Evolutionary conservation across 495 filamentous ascomycete genomes (phyloP).

Genomic region (Neurospora hispaniola): DNA sequence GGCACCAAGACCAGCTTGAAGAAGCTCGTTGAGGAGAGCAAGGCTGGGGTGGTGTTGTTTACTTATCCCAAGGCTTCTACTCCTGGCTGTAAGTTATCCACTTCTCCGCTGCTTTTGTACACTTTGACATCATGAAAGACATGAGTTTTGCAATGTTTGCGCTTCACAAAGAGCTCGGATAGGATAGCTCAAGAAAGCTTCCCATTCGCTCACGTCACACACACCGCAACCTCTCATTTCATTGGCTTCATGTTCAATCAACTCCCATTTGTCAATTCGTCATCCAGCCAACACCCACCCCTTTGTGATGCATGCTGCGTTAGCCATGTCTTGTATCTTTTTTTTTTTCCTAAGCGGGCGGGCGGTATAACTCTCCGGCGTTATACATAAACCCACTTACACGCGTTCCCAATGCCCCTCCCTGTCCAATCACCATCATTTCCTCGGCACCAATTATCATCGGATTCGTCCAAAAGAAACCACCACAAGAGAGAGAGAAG

Average conservation of each 20-base stretch:
- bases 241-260: background rate
- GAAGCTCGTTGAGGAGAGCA: constrained; percentile 68
- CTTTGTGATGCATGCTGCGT: background rate
- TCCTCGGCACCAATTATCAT: background rate
- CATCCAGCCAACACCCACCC: background rate
- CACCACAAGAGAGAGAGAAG: no score
- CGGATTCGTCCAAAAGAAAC: no score
- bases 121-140: background rate
- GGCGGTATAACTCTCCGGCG: background rate
- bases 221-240: background rate
- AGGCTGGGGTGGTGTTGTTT: constrained; percentile 80
- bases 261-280: constrained; percentile 1
- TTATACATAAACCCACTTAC: background rate
- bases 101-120: background rate
- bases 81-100: constrained; percentile 69
- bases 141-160: background rate
- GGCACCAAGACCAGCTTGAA: constrained; percentile 66
- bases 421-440: background rate
- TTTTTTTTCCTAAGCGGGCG: background rate
- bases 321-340: background rate
- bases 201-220: background rate
- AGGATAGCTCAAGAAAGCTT: background rate
- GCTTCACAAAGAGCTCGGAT: background rate
- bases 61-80: constrained; percentile 95
- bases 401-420: background rate